Conservation (phyloP, 106 monocot species). For the Dioscorea zingiberensis region DNA sequence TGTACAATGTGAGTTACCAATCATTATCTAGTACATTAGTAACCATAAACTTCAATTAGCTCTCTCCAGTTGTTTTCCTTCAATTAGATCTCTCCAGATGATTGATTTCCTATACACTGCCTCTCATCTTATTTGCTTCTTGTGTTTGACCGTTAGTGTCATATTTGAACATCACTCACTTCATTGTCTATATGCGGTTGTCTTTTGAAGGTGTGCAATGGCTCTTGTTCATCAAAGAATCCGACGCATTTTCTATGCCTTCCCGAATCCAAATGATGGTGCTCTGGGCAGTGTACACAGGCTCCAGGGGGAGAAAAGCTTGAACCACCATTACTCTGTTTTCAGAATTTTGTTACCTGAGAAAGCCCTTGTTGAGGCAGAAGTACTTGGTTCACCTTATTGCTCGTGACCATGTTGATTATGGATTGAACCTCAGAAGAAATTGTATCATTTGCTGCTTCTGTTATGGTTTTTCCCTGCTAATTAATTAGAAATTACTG, state of each 20-base stretch:
- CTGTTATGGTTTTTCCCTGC: too few species aligned
- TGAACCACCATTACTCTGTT: conserved; percentile 62
- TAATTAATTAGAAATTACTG: too few species aligned
- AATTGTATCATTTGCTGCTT: too few species aligned
- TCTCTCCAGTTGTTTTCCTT: too few species aligned
- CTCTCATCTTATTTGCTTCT: too few species aligned
- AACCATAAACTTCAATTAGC: too few species aligned
- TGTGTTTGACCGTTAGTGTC: too few species aligned
- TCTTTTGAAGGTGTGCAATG: conserved; percentile 86
- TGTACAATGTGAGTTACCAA: conserved; percentile 75
- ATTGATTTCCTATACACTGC: conserved; percentile 7
- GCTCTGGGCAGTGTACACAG: conserved; percentile 51
- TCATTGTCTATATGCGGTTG: neutral
- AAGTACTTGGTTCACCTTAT: neutral
- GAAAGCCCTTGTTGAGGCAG: conserved; percentile 10
- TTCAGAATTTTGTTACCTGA: conserved; percentile 61
- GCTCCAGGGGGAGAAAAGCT: conserved; percentile 39
- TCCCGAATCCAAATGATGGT: conserved; percentile 75
- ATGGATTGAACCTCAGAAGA: too few species aligned
- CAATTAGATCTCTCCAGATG: too few species aligned
- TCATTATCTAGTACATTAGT: too few species aligned
- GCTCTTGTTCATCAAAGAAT: conserved; percentile 92
- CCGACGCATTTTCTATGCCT: conserved; percentile 26
- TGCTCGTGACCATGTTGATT: neutral
- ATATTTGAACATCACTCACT: too few species aligned